A percentile compares a stretch with the other conserved stretches of the same genome.
Evolutionary conservation across 768 basidiomycete genomes (phyloP).

Genomic region (Dentipellis fragilis): DNA sequence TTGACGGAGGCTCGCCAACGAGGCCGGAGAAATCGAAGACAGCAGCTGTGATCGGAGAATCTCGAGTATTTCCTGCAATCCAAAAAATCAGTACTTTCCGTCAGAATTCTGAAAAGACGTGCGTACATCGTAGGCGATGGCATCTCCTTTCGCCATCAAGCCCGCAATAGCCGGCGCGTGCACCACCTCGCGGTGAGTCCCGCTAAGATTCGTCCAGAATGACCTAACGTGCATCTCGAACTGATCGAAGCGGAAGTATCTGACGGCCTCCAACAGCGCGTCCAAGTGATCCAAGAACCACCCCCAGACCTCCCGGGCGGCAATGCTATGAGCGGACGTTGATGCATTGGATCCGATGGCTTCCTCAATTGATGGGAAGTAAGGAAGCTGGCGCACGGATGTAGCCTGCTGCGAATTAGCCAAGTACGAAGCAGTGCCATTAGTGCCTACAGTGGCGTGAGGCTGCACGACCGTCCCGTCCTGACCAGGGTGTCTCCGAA

Average conservation of each 20-base stretch:
- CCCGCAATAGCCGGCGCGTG: constrained; percentile 84
- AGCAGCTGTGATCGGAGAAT: constrained; percentile 78
- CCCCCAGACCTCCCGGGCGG: constrained; percentile 80
- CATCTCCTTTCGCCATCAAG: constrained; percentile 83
- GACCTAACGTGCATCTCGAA: constrained; percentile 80
- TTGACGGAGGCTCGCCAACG: constrained; percentile 64
- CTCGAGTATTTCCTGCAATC: constrained; percentile 73
- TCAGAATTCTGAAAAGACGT: constrained; percentile 2
- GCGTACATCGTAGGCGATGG: constrained; percentile 83
- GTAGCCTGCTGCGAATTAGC: constrained; percentile 35
- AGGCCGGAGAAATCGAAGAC: constrained; percentile 57
- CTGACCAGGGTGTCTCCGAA: constrained; percentile 57
- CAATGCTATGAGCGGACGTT: constrained; percentile 65
- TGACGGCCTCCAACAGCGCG: constrained; percentile 65
- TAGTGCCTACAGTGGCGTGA: constrained; percentile 28
- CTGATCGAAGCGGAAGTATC: constrained; percentile 76
- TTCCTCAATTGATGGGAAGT: constrained; percentile 83
- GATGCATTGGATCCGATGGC: constrained; percentile 60
- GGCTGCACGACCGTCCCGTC: constrained; percentile 38
- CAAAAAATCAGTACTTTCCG: constrained; percentile 11
- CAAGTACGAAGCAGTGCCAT: constrained; percentile 31
- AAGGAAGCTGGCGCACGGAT: constrained; percentile 67
- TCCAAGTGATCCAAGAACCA: constrained; percentile 92
- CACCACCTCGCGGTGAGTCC: constrained; percentile 76
- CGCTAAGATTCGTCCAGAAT: constrained; percentile 73